phyloP scores from a whole-genome alignment of 192 early-diverging fungal species.

The Coemansia sp. region DNA sequence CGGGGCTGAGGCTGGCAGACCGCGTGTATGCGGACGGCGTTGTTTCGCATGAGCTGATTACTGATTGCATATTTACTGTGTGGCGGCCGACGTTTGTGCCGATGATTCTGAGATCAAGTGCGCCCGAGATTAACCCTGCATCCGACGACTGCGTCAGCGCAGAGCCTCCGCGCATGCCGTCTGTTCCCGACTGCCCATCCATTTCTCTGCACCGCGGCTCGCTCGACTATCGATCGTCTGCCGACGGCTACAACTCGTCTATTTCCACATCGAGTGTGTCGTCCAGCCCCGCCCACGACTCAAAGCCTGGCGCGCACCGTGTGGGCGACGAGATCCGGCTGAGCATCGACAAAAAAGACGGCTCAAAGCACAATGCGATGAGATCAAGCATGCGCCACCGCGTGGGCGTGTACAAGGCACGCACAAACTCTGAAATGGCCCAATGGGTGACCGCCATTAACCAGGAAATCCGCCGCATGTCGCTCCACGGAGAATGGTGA shows the following conservation, averaged over 20 bases:
- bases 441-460: slow-evolving; percentile 55
- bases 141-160: slow-evolving; percentile 8
- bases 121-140: neutral
- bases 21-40: slow-evolving; percentile 48
- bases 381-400: slow-evolving; percentile 29
- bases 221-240: slow-evolving; percentile 11
- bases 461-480: slow-evolving; percentile 54
- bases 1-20: slow-evolving; percentile 45
- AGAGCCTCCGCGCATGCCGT: neutral
- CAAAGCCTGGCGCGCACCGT: slow-evolving; percentile 34
- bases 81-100: slow-evolving; percentile 49
- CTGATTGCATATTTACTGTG: slow-evolving; percentile 50
- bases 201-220: slow-evolving; percentile 11
- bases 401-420: slow-evolving; percentile 47
- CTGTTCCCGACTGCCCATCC: neutral
- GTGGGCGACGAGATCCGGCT: slow-evolving; percentile 24
- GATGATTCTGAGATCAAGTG: slow-evolving; percentile 19
- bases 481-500: slow-evolving; percentile 33
- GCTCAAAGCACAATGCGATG: slow-evolving; percentile 20
- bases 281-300: slow-evolving; percentile 1
- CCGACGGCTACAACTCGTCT: slow-evolving; percentile 29
- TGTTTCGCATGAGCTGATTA: slow-evolving; percentile 43
- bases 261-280: slow-evolving; percentile 25
- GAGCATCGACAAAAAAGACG: slow-evolving; percentile 24
- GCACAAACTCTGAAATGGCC: slow-evolving; percentile 52